Conservation (phyloP, 129 eudicot species). For the Escallonia herrerae region DNA sequence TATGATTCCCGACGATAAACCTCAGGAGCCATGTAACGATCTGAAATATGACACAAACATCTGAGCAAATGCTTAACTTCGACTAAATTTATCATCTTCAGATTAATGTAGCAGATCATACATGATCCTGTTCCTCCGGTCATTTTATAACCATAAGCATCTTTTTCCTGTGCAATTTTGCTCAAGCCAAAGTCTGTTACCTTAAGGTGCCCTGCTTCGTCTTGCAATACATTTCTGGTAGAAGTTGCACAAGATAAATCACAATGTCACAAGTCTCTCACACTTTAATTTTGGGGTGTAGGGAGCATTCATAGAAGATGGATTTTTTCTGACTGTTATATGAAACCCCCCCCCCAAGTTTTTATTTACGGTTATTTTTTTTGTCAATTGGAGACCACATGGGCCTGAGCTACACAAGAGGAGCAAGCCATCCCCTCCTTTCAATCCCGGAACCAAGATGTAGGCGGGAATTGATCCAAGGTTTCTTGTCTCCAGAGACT, state of each 20-base stretch:
- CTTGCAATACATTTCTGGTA: slow-evolving; percentile 63
- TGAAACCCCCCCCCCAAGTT: too few species aligned
- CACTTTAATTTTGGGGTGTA: too few species aligned
- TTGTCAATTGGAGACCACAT: too few species aligned
- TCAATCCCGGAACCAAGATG: too few species aligned
- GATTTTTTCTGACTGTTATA: too few species aligned
- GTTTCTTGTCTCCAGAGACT: too few species aligned
- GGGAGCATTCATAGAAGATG: too few species aligned
- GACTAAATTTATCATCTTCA: background rate
- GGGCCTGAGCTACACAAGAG: too few species aligned
- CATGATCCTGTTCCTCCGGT: slow-evolving; percentile 78
- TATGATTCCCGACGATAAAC: slow-evolving; percentile 35
- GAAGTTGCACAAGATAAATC: background rate
- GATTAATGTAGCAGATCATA: slow-evolving; percentile 12
- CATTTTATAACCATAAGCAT: slow-evolving; percentile 56
- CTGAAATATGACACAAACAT: slow-evolving; percentile 19
- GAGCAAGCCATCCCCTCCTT: too few species aligned
- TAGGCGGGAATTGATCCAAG: too few species aligned
- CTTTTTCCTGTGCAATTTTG: slow-evolving; percentile 67
- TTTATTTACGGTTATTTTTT: too few species aligned
- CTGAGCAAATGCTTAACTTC: background rate
- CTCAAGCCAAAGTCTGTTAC: slow-evolving; percentile 76
- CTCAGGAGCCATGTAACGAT: slow-evolving; percentile 74
- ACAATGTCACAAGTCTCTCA: background rate
- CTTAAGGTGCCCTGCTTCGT: slow-evolving; percentile 74